These are phyloP conservation scores for Glarea lozoyensis DNA, from an alignment of 495 filamentous ascomycete species.

Conservation along the genomic window DNA sequence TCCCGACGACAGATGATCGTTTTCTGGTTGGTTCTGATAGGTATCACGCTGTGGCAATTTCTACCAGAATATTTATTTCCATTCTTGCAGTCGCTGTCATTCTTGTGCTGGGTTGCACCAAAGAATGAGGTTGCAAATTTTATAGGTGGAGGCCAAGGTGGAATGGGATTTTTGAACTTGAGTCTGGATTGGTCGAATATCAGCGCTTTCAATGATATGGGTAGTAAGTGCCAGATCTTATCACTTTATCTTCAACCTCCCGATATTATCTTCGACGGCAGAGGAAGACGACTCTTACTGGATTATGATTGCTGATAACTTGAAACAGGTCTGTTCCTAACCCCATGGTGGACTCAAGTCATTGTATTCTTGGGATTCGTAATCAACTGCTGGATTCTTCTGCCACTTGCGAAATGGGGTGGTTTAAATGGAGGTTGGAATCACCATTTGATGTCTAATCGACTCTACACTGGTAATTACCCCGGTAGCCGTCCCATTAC, in stretches of 20 bases:
- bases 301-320: too few species aligned
- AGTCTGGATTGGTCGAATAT: slow-evolving; percentile 50
- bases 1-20: slow-evolving; percentile 44
- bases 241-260: too few species aligned
- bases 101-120: slow-evolving; percentile 54
- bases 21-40: slow-evolving; percentile 42
- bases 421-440: slow-evolving; percentile 39
- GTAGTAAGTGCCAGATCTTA: too few species aligned
- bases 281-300: too few species aligned
- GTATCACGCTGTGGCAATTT: slow-evolving; percentile 48
- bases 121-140: slow-evolving; percentile 47
- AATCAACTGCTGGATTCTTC: slow-evolving; percentile 45
- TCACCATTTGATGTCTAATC: slow-evolving; percentile 46
- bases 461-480: slow-evolving; percentile 30
- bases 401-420: slow-evolving; percentile 48
- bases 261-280: too few species aligned
- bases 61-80: slow-evolving; percentile 50
- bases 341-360: slow-evolving; percentile 47
- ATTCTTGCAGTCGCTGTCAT: slow-evolving; percentile 46
- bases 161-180: slow-evolving; percentile 50
- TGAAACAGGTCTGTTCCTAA: slow-evolving; percentile 43
- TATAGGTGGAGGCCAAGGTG: slow-evolving; percentile 45
- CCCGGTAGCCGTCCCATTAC: neutral
- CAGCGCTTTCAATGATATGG: slow-evolving; percentile 34
- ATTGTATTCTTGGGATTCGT: slow-evolving; percentile 42